Conservation (phyloP, 2,329 filamentous ascomycete genomes). For the Biscogniauxia marginata region DNA sequence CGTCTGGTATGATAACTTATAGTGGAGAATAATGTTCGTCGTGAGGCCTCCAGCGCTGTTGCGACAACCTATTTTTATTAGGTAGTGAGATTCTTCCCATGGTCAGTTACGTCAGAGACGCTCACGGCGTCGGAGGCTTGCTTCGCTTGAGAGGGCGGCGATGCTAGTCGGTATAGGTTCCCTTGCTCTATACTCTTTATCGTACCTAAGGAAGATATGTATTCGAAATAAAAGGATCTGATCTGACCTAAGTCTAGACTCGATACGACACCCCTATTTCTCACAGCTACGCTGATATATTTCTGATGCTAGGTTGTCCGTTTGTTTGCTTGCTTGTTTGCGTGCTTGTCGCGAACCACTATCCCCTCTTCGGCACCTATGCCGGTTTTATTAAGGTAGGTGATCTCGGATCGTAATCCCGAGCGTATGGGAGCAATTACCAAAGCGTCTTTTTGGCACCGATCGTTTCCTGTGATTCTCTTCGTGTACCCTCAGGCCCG, state of each 20-base stretch:
- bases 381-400: too few relatives aligned
- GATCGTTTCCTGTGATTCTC: neutral
- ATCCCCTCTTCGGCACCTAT: neutral
- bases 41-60: neutral
- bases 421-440: neutral
- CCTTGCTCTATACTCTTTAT: too few relatives aligned
- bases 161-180: neutral
- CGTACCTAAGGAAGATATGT: too few relatives aligned
- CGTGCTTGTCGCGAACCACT: neutral
- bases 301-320: neutral
- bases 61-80: too few relatives aligned
- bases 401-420: too few relatives aligned
- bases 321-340: neutral
- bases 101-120: too few relatives aligned
- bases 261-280: neutral
- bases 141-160: too few relatives aligned
- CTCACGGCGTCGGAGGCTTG: too few relatives aligned
- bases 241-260: neutral
- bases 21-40: too few relatives aligned
- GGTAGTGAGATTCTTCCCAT: too few relatives aligned
- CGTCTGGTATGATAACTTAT: too few relatives aligned
- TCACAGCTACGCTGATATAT: neutral
- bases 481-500: neutral
- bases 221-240: neutral
- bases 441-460: neutral